Base-by-base conservation (phyloP, 352 stramenopile genomes). In the Phytophthora podocarpi region DNA sequence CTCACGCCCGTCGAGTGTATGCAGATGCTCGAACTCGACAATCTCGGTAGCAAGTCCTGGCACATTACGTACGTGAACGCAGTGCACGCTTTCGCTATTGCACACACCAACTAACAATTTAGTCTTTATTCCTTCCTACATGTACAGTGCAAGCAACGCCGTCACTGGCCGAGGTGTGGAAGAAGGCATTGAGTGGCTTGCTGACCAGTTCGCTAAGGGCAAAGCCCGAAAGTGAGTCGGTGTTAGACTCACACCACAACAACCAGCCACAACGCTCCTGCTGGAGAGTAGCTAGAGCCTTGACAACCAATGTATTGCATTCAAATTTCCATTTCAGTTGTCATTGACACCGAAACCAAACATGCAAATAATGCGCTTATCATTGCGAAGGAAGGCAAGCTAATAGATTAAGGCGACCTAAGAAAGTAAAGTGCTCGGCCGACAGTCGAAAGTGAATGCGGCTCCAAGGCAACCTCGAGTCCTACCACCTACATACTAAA, bases 121-220 rank as follows among this genome's bases (percentile, higher is more conserved):
- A 41, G n/a, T 46, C 2, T 24, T 48, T 1, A n/a, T n/a, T n/a
- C n/a, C n/a, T 41, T 45, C 27, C 5, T 66, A 9, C 18, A 26
- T 47, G 1, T 43, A 39, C 51, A 94, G 86, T 39, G 81, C 80
- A 45, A 95, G 85, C 78, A 93, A 96, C 61, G 85, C 87, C 7
- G 74, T 92, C 52, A 91, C 82, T 2, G 87, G 87, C 0, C 69
- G 82, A 18, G 87, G 87, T 18, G 75, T 96, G 31, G 80, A 91
- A 58, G 85, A 96, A 70, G 87, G 85, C 18, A 78, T 96, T 34
- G 67, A 84, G 41, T 96, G 87, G 87, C 82, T 96, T 18, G 80
- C 84, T 1, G 79, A 91, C 51, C 78, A 91, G 37, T 85, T 96
- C 26, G 66, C 68, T 39, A 91, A 90, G 41, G 53, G 47, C 16